Evolutionary conservation across 2,329 filamentous ascomycete species (phyloP).

Genomic region (Ophiostoma ulmi): DNA sequence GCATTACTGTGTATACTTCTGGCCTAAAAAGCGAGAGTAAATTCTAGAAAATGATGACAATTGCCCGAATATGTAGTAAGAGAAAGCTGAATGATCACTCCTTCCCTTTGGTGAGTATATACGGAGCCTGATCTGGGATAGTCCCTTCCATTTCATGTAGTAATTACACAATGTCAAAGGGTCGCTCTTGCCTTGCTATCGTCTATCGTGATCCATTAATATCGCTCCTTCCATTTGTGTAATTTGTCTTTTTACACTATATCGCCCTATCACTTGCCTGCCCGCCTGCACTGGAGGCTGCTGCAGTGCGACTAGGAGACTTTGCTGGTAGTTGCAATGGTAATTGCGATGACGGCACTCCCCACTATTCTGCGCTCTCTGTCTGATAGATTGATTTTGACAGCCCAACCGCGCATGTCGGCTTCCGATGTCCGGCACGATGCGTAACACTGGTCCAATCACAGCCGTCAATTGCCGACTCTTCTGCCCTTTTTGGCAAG

Average conservation of each 20-base stretch:
- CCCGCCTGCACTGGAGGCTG: background rate
- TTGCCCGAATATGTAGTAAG: background rate
- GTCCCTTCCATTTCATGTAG: background rate
- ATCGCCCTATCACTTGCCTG: background rate
- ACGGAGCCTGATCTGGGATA: background rate
- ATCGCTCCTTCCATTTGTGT: background rate
- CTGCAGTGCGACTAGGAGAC: background rate
- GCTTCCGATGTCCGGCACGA: constrained; percentile 20
- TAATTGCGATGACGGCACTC: constrained; percentile 6
- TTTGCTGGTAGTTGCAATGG: too few relatives aligned
- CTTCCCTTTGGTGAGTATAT: background rate
- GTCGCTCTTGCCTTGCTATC: background rate
- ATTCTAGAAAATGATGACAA: background rate
- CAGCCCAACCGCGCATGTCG: background rate
- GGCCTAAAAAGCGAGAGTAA: background rate
- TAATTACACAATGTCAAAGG: constrained; percentile 6
- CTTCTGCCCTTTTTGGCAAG: background rate
- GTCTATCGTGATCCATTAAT: background rate
- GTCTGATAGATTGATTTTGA: constrained; percentile 3
- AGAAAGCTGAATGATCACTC: background rate
- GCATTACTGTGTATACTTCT: background rate
- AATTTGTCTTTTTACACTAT: background rate
- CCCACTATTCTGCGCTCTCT: background rate
- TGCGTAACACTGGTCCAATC: constrained; percentile 21
- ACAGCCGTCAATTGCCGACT: constrained; percentile 20